Evolutionary conservation across 352 stramenopile genomes (phyloP), one percentile per base, ranked within the genome.

Genomic region (Phytophthora idaei): DNA sequence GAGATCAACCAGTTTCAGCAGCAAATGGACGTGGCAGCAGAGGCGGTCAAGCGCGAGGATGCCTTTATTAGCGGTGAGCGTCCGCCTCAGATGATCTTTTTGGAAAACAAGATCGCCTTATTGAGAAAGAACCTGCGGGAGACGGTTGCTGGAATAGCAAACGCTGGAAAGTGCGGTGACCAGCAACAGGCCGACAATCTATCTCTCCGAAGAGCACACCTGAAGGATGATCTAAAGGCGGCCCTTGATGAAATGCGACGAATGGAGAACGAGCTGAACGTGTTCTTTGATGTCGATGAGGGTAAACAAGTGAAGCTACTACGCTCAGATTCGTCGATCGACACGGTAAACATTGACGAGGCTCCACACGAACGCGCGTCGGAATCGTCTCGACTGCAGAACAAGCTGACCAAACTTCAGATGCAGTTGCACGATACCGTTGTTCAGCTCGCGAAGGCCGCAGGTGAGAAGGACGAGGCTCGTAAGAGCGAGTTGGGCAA

Each of bases 1-100:
- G 80, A 93, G 48, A 90, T 93, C 10, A 29, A 85, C 6, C 81
- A 90, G 59, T 88, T 93, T 48, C 73, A 77, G 44, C 77, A 71
- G 11, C 81, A 94, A 52, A 88, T 93, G 78, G 69, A 79, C n/a
- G 80, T 76, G 36, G 83, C 81, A 12, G 71, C 84, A 42, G 78
- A 81, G 29, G 81, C 83, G 0, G 87, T 84, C 5, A 89, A 83
- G 63, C 80, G 85, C 28, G 85, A 93, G 50, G 81, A 93, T 62
- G 84, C 87, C 27, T 79, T 94, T 50, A 90, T 94, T 66, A 93
- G 84, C 48, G 87, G 87, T 10, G 82, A 91, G 45, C 87, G 86
- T 57, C 81, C 84, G 4, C 87, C 87, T 15, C 84, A 93, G 58
- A 73, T 90, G 44, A 89, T 94, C 49, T 91, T 89, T 51, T 57